These are phyloP conservation scores for Nigrospora sphaerica DNA, from an alignment of 2,329 filamentous ascomycete species.

Conservation along the genomic window DNA sequence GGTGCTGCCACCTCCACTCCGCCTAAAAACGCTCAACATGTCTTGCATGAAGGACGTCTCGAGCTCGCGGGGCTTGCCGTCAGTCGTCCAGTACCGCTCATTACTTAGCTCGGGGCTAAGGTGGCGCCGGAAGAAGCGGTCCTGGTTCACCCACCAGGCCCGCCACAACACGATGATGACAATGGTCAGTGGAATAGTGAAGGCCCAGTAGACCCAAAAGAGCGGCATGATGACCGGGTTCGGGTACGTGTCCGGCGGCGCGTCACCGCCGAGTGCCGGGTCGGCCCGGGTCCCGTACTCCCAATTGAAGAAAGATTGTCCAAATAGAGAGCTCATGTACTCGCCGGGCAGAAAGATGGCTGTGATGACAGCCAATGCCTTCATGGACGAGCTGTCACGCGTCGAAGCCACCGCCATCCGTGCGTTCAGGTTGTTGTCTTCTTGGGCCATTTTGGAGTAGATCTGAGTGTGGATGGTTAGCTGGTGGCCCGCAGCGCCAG, in stretches of 20 bases:
- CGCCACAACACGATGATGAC: slow-evolving; percentile 34
- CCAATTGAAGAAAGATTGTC: slow-evolving; percentile 41
- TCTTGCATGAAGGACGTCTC: slow-evolving; percentile 35
- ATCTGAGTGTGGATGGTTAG: slow-evolving; percentile 20
- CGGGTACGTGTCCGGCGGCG: slow-evolving; percentile 14
- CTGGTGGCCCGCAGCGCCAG: no score
- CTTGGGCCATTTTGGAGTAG: slow-evolving; percentile 41
- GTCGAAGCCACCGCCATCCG: slow-evolving; percentile 71
- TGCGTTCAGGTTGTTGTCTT: slow-evolving; percentile 42
- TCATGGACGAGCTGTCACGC: slow-evolving; percentile 43
- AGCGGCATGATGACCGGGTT: slow-evolving; percentile 27
- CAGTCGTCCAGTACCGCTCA: slow-evolving; percentile 39
- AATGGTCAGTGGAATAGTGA: slow-evolving; percentile 34
- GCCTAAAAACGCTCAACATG: slow-evolving; percentile 27
- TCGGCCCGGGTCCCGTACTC: slow-evolving; percentile 17
- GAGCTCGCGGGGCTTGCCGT: slow-evolving; percentile 32
- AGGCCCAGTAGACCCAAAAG: slow-evolving; percentile 40
- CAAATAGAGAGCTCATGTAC: slow-evolving; percentile 37
- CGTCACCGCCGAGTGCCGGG: slow-evolving; percentile 24
- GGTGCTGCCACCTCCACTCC: slow-evolving; percentile 13
- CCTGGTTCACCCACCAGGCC: slow-evolving; percentile 39
- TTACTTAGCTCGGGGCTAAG: slow-evolving; percentile 38
- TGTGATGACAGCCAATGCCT: slow-evolving; percentile 38
- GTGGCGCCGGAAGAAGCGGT: slow-evolving; percentile 37
- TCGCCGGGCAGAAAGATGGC: slow-evolving; percentile 40